Percentiles rank a stretch among this genome's conserved stretches.
These are phyloP conservation scores for Penicillium griseofulvum DNA, from an alignment of 2,329 filamentous ascomycete species.

Conservation along the genomic window DNA sequence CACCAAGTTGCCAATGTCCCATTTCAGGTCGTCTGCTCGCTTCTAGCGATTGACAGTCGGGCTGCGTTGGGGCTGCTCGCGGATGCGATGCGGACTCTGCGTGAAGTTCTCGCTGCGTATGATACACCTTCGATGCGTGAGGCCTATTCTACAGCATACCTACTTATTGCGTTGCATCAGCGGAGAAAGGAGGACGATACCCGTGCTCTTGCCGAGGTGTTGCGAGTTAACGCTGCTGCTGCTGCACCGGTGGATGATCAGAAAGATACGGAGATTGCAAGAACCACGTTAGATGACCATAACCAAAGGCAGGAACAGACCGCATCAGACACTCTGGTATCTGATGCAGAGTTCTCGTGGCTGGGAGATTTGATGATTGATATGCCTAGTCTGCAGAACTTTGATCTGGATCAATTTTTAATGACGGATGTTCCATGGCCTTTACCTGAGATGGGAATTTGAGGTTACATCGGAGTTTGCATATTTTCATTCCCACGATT, in stretches of 20 bases:
- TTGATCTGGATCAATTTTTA: slow-evolving; percentile 47
- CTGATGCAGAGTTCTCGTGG: slow-evolving; percentile 42
- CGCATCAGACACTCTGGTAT: slow-evolving; percentile 23
- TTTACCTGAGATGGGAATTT: slow-evolving; percentile 29
- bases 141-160: slow-evolving; percentile 54
- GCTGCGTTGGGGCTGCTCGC: slow-evolving; percentile 50
- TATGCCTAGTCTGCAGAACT: slow-evolving; percentile 45
- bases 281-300: not conserved
- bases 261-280: not conserved
- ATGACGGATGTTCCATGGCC: slow-evolving; percentile 31
- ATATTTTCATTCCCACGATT: not conserved
- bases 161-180: slow-evolving; percentile 55
- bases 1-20: slow-evolving; percentile 61
- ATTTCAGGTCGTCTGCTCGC: slow-evolving; percentile 57
- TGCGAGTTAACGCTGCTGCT: slow-evolving; percentile 36
- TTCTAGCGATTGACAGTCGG: slow-evolving; percentile 55
- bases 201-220: slow-evolving; percentile 38
- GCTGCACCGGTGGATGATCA: slow-evolving; percentile 15
- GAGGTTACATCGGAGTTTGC: not conserved
- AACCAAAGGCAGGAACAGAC: not conserved
- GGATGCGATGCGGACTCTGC: slow-evolving; percentile 52
- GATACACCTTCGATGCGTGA: slow-evolving; percentile 52
- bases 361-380: slow-evolving; percentile 47
- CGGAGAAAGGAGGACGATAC: slow-evolving; percentile 49
- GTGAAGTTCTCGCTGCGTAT: slow-evolving; percentile 44